Conservation (phyloP, 2,329 filamentous ascomycete species). For the Sarocladium brachiariae region DNA sequence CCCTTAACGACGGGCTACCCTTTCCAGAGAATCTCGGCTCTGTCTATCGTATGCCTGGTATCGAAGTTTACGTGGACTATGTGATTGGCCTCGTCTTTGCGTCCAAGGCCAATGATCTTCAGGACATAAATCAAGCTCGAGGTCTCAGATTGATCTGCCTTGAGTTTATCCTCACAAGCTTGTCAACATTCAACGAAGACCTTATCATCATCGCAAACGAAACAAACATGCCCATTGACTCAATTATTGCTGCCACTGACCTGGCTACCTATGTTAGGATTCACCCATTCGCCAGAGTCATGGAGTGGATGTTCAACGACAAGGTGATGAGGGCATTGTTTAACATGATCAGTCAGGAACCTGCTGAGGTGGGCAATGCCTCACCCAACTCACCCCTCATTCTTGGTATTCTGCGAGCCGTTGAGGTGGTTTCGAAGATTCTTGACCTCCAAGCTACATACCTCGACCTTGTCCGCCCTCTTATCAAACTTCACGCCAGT, state of each 20-base stretch:
- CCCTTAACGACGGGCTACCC: slow-evolving; percentile 67
- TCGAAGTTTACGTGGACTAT: slow-evolving; percentile 91
- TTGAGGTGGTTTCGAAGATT: slow-evolving; percentile 77
- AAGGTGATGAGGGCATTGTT: slow-evolving; percentile 77
- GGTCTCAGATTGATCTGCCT: slow-evolving; percentile 75
- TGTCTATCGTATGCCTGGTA: slow-evolving; percentile 68
- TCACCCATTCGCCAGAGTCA: slow-evolving; percentile 88
- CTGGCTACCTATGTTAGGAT: slow-evolving; percentile 74
- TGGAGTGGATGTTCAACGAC: slow-evolving; percentile 98
- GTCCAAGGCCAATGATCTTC: slow-evolving; percentile 56
- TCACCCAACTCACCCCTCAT: slow-evolving; percentile 75
- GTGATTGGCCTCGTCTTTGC: slow-evolving; percentile 73
- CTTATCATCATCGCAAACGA: slow-evolving; percentile 79
- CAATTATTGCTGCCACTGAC: slow-evolving; percentile 65
- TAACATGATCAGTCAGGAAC: slow-evolving; percentile 68
- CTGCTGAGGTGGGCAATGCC: slow-evolving; percentile 63
- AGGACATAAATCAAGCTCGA: slow-evolving; percentile 61
- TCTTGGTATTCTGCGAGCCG: slow-evolving; percentile 67
- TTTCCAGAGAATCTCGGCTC: slow-evolving; percentile 83
- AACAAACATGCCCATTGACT: slow-evolving; percentile 68
- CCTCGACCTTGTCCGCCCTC: slow-evolving; percentile 75
- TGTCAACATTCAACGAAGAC: slow-evolving; percentile 89
- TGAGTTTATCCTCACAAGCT: slow-evolving; percentile 71
- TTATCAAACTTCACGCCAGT: slow-evolving; percentile 61
- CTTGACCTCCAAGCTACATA: slow-evolving; percentile 88